Evolutionary conservation across 306 rosid species (phyloP).

Genomic region (Lotus japonicus): DNA sequence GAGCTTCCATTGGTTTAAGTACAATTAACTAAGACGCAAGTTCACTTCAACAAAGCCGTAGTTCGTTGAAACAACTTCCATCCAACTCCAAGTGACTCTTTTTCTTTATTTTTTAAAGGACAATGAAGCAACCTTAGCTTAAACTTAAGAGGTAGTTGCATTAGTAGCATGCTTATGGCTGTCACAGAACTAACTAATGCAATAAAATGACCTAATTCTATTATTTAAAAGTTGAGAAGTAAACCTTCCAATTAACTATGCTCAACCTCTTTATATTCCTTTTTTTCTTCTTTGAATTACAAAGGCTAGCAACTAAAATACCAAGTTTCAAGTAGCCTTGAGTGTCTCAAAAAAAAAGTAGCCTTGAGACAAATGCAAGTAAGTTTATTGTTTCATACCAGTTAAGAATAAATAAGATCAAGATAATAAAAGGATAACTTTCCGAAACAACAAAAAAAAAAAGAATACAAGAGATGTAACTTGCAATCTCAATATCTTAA

Average conservation of each 20-base stretch:
- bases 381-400: no score
- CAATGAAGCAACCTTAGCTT: not conserved
- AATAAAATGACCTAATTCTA: not conserved
- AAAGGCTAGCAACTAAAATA: not conserved
- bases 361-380: no score
- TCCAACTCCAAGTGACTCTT: conserved; percentile 12
- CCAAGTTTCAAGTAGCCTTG: no score
- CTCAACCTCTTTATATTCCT: not conserved
- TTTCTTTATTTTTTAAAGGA: not conserved
- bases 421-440: no score
- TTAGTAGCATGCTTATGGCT: not conserved
- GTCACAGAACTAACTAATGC: conserved; percentile 9
- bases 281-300: not conserved
- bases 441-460: no score
- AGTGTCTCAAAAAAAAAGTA: no score
- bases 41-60: no score
- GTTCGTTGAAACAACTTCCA: conserved; percentile 22
- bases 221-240: not conserved
- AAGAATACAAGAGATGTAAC: no score
- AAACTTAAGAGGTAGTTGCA: not conserved
- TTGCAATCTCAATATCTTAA: no score
- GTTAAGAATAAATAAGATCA: no score
- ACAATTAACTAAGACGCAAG: not conserved
- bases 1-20: conserved; percentile 1
- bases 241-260: not conserved